Evolutionary conservation across 1,139 yeast genomes (phyloP).

Genomic region (Pichia sp.): DNA sequence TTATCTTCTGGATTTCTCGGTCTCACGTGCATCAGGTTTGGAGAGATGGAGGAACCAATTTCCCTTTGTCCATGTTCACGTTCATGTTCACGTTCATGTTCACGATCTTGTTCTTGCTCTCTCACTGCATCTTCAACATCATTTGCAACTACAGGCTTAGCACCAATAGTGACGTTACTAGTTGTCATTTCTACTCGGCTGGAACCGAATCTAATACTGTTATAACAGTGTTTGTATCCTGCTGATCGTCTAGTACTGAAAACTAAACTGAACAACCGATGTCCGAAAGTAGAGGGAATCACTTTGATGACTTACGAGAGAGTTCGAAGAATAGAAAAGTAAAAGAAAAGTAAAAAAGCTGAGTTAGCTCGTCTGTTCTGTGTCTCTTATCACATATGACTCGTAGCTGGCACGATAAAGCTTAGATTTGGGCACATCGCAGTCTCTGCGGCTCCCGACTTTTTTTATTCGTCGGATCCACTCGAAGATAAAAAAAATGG

Average conservation of each 20-base stretch:
- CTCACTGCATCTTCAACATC: neutral
- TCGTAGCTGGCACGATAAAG: too few relatives aligned
- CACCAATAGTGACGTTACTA: neutral
- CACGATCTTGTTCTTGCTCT: neutral
- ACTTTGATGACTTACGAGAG: neutral
- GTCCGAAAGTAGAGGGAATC: neutral
- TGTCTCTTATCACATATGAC: neutral
- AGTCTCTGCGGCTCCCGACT: too few relatives aligned
- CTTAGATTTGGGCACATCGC: too few relatives aligned
- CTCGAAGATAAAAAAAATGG: neutral
- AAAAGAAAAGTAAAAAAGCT: neutral
- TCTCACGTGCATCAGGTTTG: slow-evolving; percentile 3
- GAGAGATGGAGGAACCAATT: neutral
- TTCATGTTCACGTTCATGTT: neutral
- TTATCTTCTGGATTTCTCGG: slow-evolving; percentile 45
- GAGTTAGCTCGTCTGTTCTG: neutral
- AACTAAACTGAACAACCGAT: neutral
- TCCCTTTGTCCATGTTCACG: neutral
- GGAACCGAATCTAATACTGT: neutral
- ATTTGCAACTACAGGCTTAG: slow-evolving; percentile 1
- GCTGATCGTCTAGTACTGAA: neutral
- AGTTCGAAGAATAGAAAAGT: neutral
- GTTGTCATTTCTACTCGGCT: neutral
- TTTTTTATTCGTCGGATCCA: neutral
- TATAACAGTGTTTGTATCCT: neutral